These are phyloP conservation scores for Dendrothele bispora DNA, from an alignment of 768 basidiomycete species.

Conservation along the genomic window DNA sequence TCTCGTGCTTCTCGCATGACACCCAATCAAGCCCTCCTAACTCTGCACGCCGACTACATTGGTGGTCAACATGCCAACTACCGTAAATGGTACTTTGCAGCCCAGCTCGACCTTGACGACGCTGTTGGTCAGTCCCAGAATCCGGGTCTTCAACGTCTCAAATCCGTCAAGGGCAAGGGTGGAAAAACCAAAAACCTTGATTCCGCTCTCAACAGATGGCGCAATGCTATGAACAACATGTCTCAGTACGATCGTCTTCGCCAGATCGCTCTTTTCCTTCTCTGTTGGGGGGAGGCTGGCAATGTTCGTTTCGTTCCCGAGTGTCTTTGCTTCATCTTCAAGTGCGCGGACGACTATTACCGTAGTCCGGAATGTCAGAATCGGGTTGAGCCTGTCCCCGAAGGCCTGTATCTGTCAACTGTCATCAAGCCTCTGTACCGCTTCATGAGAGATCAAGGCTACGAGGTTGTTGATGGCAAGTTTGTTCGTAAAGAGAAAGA, in stretches of 20 bases:
- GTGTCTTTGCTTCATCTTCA: conserved; percentile 98
- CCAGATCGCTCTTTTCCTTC: conserved; percentile 92
- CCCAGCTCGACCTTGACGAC: conserved; percentile 98
- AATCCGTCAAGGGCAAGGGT: conserved; percentile 69
- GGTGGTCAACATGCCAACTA: conserved; percentile 99
- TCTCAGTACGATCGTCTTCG: conserved; percentile 97
- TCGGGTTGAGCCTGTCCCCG: conserved; percentile 86
- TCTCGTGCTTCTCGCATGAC: conserved; percentile 98
- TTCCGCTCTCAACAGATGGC: conserved; percentile 91
- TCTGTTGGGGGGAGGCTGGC: conserved; percentile 98
- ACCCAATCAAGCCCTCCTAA: conserved; percentile 92
- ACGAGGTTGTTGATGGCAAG: conserved; percentile 93
- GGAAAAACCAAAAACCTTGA: conserved; percentile 82
- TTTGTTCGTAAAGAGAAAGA: conserved; percentile 94
- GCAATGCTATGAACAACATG: conserved; percentile 99
- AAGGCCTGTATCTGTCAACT: conserved; percentile 88
- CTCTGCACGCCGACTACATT: conserved; percentile 98
- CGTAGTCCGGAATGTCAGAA: conserved; percentile 98
- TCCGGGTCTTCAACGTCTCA: conserved; percentile 86
- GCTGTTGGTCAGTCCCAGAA: conserved; percentile 95
- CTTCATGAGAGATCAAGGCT: conserved; percentile 96
- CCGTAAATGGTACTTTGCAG: conserved; percentile 99
- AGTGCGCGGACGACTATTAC: conserved; percentile 99
- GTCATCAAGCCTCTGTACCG: conserved; percentile 94
- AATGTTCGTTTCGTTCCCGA: conserved; percentile 98